Conservation (phyloP, 148 eudicot genomes). For the Vaccinium vitisidaea region DNA sequence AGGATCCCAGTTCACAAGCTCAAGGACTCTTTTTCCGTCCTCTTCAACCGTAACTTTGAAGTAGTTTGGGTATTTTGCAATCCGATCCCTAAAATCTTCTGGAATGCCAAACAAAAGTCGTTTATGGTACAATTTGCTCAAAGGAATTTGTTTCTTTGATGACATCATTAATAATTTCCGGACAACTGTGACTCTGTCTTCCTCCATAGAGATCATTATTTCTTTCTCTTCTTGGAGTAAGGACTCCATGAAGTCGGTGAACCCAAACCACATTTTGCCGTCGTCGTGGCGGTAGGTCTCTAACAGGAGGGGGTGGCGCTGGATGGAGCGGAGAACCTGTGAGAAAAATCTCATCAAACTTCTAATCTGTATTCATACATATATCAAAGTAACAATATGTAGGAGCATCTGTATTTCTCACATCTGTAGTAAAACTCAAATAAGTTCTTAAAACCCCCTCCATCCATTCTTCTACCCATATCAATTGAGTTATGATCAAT, state of each 20-base stretch:
- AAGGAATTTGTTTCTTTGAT: constrained; percentile 54
- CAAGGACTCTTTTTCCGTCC: constrained; percentile 68
- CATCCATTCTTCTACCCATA: neutral
- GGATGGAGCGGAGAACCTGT: constrained; percentile 40
- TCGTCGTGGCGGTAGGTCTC: constrained; percentile 69
- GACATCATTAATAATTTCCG: constrained; percentile 88
- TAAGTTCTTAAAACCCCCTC: neutral
- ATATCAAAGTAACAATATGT: neutral
- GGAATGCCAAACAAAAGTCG: constrained; percentile 74
- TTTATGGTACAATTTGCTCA: constrained; percentile 80
- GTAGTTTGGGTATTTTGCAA: constrained; percentile 57
- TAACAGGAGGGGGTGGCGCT: constrained; percentile 64
- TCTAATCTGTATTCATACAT: neutral
- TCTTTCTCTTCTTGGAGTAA: constrained; percentile 49
- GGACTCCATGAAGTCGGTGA: constrained; percentile 66
- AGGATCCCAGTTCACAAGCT: constrained; percentile 76
- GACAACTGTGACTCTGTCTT: constrained; percentile 55
- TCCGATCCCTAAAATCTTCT: constrained; percentile 84
- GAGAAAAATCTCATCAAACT: neutral
- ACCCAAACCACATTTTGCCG: constrained; percentile 81
- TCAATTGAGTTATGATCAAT: neutral
- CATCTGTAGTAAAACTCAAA: neutral
- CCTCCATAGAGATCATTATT: constrained; percentile 47
- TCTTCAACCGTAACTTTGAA: constrained; percentile 49
- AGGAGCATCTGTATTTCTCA: neutral